These are phyloP conservation scores for Peltaster fructicola DNA, from an alignment of 2,329 filamentous ascomycete species.

Conservation along the genomic window DNA sequence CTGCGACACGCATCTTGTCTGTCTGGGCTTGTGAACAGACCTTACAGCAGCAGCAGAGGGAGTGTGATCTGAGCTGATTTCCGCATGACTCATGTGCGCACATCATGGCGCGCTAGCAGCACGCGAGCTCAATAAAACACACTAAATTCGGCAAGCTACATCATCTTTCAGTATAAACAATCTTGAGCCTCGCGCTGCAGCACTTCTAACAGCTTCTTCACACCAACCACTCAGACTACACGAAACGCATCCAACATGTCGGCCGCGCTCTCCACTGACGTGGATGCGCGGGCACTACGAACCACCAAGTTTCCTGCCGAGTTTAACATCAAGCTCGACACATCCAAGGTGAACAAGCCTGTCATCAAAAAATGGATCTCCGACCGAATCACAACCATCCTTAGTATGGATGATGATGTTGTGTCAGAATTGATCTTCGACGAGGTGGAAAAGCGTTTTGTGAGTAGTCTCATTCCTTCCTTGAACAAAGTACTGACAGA, in stretches of 20 bases:
- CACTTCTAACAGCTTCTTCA: too few species aligned
- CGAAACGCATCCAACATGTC: constrained; percentile 9
- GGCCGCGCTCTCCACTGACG: constrained; percentile 39
- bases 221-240: too few species aligned
- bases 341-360: constrained; percentile 89
- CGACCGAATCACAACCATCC: constrained; percentile 65
- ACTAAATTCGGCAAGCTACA: too few species aligned
- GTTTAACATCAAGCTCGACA: constrained; percentile 92
- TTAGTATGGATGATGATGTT: constrained; percentile 89
- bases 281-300: constrained; percentile 77
- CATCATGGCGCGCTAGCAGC: too few species aligned
- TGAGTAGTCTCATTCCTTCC: constrained; percentile 36
- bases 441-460: constrained; percentile 56
- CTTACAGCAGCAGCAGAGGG: too few species aligned
- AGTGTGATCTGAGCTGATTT: too few species aligned
- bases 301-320: constrained; percentile 86
- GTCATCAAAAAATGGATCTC: constrained; percentile 99
- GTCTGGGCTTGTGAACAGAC: too few species aligned
- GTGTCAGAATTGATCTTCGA: constrained; percentile 71
- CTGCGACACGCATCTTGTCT: constrained; percentile 51
- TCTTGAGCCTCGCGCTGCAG: too few species aligned
- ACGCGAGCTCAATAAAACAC: too few species aligned
- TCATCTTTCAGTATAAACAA: too few species aligned
- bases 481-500: constrained; percentile 3
- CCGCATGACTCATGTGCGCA: too few species aligned